Base-by-base conservation (phyloP, 345 rosid species). In the Salix suchowensis region DNA sequence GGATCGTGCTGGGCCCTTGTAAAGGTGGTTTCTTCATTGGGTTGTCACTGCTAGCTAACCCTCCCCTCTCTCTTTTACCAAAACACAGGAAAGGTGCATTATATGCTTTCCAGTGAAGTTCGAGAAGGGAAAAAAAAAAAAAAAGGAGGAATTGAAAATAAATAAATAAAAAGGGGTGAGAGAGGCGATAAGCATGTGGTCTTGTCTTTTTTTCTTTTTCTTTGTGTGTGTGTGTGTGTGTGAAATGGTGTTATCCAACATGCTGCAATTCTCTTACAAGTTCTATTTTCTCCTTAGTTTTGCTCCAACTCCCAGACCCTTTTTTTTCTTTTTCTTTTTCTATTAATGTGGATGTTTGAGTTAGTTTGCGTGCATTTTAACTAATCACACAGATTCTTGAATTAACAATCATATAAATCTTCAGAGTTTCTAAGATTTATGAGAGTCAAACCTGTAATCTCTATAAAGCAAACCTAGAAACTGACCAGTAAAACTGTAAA, bases 321-420 rank as follows among this genome's bases (percentile, higher is more conserved):
- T 28, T 28, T 28, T 28, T 1, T 28, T 28, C 30, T 28, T 28
- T 1, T 32, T 32, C 34, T 26, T 32, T 32, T 32, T 32, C 0
- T 34, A 4, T 34, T 4, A 34, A 0, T 34, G 0, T 34, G 6
- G 6, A 4, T 34, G 1, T 34, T 4, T 34, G 5, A 34, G 5
- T 34, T 4, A 34, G 1, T 4, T 34, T 34, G 1, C 4, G 32
- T 3, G 4, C 0, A 30, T 0, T 3, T 30, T 0, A 0, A 2
- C 32, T 30, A 2, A 30, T 30, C 32, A 0, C 4, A 30, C 32
- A 3, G 4, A 3, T 30, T 30, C 4, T 30, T 0, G 3, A 32
- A 4, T 32, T 32, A 32, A 30, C 32, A 30, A 30, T 30, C 32
- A 30, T 30, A 0, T 30, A 2, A 30, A 30, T 30, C 3, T 30